Base-by-base conservation (phyloP, 805 yeast species). In the Candida sphagnicola region DNA sequence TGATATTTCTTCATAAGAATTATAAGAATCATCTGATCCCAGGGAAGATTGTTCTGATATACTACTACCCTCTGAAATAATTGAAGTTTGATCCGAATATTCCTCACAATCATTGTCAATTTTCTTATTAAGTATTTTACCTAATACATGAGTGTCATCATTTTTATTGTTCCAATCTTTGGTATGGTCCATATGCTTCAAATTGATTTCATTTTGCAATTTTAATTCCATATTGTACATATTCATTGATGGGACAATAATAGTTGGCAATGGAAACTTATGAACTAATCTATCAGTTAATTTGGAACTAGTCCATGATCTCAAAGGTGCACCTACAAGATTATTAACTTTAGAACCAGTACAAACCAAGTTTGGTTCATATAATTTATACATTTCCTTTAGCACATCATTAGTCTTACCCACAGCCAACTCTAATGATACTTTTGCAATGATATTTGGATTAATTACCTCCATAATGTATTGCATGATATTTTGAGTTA, bases 261-360 rank as follows among this genome's bases (percentile, higher is more conserved):
- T 69, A n/a, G 79, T 74, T 0, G 90, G 89, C 12, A 81, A 70
- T 3, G 81, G 78, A 47, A 72, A 79, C 49, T 74, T 75, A 50
- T 77, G 79, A 19, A 82, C 83, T 33, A 82, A 63, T 35, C 85
- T 62, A 52, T 81, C 86, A 17, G 84, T 73, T 28, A 83, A 59
- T 46, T 82, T 75, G 21, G 81, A 73, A 4, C 84, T 75, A 29
- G 62, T 62, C 84, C 88, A 78, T 17, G 82, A 70, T 41, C 74
- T 64, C 17, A 78, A 63, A 2, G 83, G 80, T 1, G 79, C 78
- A 30, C 74, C 57, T 12, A 52, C 55, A 26, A 52, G 51, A 11
- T 37, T 16, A 40, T 57, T 63, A 15, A 79, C 78, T 44, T 78
- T 78, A 1, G 82, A 71, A 11, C 82, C 76, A 2, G 76, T 69